phyloP scores from a whole-genome alignment of 2,329 filamentous ascomycete genomes.

The Fusarium sp. region DNA sequence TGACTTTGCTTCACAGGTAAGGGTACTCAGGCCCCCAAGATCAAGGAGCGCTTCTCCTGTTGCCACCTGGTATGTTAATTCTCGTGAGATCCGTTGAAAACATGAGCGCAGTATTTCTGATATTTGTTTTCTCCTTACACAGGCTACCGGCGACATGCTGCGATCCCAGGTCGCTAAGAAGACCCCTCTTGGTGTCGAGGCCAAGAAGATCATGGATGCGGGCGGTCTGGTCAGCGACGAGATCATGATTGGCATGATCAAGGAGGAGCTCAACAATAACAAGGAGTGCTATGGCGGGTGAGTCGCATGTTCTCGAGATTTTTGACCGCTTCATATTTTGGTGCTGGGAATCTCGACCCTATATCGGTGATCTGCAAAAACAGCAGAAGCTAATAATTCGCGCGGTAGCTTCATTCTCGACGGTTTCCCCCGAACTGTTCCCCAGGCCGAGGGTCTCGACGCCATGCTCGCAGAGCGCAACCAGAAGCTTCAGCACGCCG shows the following conservation, averaged over 20 bases:
- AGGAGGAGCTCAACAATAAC: constrained; percentile 94
- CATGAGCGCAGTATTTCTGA: constrained; percentile 23
- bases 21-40: constrained; percentile 96
- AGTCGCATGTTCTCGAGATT: constrained; percentile 45
- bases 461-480: constrained; percentile 83
- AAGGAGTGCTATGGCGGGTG: constrained; percentile 97
- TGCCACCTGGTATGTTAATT: constrained; percentile 85
- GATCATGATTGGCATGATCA: constrained; percentile 99
- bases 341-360: constrained; percentile 6
- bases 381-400: constrained; percentile 35
- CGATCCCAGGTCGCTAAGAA: constrained; percentile 98
- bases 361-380: constrained; percentile 21
- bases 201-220: constrained; percentile 99
- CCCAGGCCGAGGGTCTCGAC: constrained; percentile 94
- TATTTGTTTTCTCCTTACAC: constrained; percentile 26
- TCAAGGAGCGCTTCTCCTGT: constrained; percentile 97
- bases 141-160: constrained; percentile 99
- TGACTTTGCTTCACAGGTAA: constrained; percentile 73
- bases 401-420: constrained; percentile 91
- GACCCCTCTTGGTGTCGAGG: constrained; percentile 91
- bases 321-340: background rate
- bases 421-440: constrained; percentile 96
- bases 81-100: constrained; percentile 6
- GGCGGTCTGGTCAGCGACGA: constrained; percentile 98
- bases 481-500: constrained; percentile 90